phyloP scores from a whole-genome alignment of 2,329 filamentous ascomycete genomes.

The Talaromyces funiculosus region DNA sequence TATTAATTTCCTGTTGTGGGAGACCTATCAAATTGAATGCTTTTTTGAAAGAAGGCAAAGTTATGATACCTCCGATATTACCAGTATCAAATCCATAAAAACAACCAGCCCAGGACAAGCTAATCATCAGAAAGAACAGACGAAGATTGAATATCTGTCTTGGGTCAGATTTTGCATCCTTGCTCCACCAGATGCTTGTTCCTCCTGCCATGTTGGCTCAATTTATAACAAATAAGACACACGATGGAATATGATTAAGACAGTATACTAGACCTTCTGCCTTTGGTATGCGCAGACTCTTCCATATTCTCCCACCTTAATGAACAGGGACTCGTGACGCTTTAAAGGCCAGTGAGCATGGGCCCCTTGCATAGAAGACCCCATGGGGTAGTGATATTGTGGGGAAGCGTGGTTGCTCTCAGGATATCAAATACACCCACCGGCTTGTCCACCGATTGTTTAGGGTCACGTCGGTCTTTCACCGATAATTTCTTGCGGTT shows the following conservation, averaged over 20 bases:
- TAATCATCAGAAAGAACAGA: slow-evolving; percentile 29
- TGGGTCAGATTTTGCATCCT: slow-evolving; percentile 34
- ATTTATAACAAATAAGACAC: neutral
- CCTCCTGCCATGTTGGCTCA: slow-evolving; percentile 31
- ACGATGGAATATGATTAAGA: neutral
- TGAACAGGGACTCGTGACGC: neutral
- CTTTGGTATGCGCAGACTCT: neutral
- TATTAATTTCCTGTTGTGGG: slow-evolving; percentile 24
- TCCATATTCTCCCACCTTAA: neutral
- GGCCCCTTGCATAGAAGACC: neutral
- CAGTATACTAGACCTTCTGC: neutral
- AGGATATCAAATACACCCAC: neutral
- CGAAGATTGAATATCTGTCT: slow-evolving; percentile 34
- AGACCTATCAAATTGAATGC: slow-evolving; percentile 33
- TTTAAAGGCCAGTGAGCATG: slow-evolving; percentile 2
- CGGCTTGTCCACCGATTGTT: slow-evolving; percentile 4
- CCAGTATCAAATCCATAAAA: slow-evolving; percentile 39
- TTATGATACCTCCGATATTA: slow-evolving; percentile 37
- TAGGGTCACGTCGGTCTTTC: neutral
- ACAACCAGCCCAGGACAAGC: slow-evolving; percentile 35
- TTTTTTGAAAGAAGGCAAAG: slow-evolving; percentile 31
- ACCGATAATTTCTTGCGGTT: neutral
- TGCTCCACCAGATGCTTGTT: slow-evolving; percentile 35
- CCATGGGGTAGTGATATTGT: neutral
- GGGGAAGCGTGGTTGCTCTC: neutral